phyloP scores from a whole-genome alignment of 441 rosid genomes.

The Eutrema salsugineum region DNA sequence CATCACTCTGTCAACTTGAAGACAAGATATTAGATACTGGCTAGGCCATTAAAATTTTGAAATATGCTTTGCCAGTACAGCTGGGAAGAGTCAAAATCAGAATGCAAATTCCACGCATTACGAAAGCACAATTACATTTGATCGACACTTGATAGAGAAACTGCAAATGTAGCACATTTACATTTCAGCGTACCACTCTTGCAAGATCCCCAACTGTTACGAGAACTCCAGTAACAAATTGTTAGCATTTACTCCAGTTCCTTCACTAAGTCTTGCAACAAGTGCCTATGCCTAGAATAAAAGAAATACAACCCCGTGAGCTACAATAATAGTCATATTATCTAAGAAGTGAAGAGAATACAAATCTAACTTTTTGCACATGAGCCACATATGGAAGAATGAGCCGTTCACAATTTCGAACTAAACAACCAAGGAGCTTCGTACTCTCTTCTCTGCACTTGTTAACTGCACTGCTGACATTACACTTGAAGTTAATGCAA shows the following conservation, averaged over 20 bases:
- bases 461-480: constrained; percentile 96
- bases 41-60: constrained; percentile 11
- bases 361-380: constrained; percentile 79
- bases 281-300: constrained; percentile 93
- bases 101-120: constrained; percentile 1
- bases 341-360: constrained; percentile 27
- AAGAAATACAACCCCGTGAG: constrained; percentile 17
- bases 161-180: constrained; percentile 6
- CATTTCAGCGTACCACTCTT: constrained; percentile 81
- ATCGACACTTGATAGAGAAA: constrained; percentile 9
- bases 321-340: constrained; percentile 23
- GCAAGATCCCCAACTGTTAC: constrained; percentile 99
- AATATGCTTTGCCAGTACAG: constrained; percentile 14
- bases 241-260: constrained; percentile 88
- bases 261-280: constrained; percentile 91
- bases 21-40: not conserved
- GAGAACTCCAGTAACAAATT: constrained; percentile 94
- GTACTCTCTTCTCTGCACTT: constrained; percentile 99
- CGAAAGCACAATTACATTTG: not conserved
- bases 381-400: constrained; percentile 96
- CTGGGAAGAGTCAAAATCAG: not conserved
- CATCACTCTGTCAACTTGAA: constrained; percentile 8
- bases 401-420: constrained; percentile 96
- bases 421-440: constrained; percentile 95
- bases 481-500: constrained; percentile 38